Conservation (phyloP, 2,329 filamentous ascomycete species). For the Clonostachys solani region DNA sequence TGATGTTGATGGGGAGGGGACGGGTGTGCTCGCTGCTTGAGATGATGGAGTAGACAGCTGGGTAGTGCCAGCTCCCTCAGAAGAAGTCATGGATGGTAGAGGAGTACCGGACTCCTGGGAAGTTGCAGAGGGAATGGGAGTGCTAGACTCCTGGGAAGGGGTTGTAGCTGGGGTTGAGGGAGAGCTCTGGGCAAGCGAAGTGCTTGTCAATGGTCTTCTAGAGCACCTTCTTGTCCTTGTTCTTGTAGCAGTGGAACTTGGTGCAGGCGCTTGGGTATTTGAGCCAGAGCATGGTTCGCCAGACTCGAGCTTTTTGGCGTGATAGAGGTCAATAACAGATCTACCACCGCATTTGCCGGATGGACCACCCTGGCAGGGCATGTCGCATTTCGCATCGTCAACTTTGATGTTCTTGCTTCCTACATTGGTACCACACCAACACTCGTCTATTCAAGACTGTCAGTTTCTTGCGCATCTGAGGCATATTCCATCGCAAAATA, state of each 20-base stretch:
- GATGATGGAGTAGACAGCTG: no score
- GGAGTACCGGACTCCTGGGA: no score
- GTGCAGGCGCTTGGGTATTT: conserved; percentile 11
- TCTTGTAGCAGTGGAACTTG: no score
- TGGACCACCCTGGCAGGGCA: conserved; percentile 45
- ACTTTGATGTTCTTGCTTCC: conserved; percentile 37
- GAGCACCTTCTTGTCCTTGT: no score
- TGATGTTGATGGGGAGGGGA: no score
- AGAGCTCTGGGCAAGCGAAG: no score
- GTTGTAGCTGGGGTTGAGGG: background rate
- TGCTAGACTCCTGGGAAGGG: no score
- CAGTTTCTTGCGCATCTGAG: background rate
- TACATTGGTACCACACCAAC: conserved; percentile 48
- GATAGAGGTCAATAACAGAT: conserved; percentile 35
- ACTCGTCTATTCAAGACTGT: conserved; percentile 24
- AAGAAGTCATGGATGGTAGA: no score
- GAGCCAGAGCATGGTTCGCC: conserved; percentile 40
- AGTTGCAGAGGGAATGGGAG: no score
- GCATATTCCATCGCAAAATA: background rate
- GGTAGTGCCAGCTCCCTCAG: no score
- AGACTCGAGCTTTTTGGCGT: conserved; percentile 43
- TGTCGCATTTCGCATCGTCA: conserved; percentile 35
- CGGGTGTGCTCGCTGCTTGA: no score
- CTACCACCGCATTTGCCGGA: conserved; percentile 36
- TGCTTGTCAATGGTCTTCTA: no score